Conservation (phyloP, 2,329 filamentous ascomycete genomes). For the Diatrype stigma region DNA sequence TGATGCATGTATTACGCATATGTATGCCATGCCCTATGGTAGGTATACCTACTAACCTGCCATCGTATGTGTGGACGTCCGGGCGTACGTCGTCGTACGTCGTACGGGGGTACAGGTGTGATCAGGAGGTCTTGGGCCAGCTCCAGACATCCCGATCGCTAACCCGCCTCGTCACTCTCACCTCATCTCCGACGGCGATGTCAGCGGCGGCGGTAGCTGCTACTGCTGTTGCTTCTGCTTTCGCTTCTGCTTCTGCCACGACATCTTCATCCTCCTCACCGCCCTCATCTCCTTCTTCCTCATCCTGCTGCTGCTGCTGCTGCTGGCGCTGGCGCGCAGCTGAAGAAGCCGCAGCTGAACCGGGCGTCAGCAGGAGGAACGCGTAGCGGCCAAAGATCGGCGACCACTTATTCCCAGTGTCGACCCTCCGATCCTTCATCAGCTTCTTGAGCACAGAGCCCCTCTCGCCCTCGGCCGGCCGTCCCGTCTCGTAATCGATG, state of each 20-base stretch:
- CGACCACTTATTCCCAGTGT: conserved; percentile 61
- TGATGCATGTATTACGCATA: too few relatives aligned
- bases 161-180: conserved; percentile 47
- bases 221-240: conserved; percentile 13
- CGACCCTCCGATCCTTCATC: conserved; percentile 66
- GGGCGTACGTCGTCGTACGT: neutral
- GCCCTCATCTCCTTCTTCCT: conserved; percentile 20
- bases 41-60: too few relatives aligned
- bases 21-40: too few relatives aligned
- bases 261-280: conserved; percentile 1
- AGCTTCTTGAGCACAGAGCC: conserved; percentile 66
- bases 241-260: conserved; percentile 10
- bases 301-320: too few relatives aligned
- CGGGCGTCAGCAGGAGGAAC: conserved; percentile 41
- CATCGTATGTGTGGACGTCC: too few relatives aligned
- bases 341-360: conserved; percentile 23
- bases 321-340: conserved; percentile 38
- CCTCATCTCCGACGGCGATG: conserved; percentile 52
- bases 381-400: conserved; percentile 72
- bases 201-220: conserved; percentile 18
- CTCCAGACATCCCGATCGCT: conserved; percentile 50
- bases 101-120: neutral
- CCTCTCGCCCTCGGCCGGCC: conserved; percentile 48
- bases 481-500: conserved; percentile 65
- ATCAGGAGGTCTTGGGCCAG: conserved; percentile 35